Conservation (phyloP, 768 basidiomycete genomes). For the Tulasnella sp. region DNA sequence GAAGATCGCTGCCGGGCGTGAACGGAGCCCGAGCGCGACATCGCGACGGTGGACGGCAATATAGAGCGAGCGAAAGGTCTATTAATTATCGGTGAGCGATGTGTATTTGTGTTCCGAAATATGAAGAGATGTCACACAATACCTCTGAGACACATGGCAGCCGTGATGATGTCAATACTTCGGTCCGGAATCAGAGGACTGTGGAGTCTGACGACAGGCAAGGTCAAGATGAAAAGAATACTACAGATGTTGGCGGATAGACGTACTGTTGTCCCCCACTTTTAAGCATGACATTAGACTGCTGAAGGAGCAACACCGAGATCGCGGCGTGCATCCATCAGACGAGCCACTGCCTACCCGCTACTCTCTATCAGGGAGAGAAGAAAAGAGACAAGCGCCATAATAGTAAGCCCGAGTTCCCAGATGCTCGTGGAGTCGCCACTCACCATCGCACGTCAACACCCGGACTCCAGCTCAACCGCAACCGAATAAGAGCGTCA, state of each 20-base stretch:
- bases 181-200: background rate
- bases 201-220: background rate
- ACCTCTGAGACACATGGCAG: background rate
- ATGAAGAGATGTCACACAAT: background rate
- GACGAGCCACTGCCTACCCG: constrained; percentile 3
- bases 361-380: no score
- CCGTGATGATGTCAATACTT: background rate
- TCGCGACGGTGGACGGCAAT: background rate
- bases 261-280: background rate
- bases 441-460: no score
- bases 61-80: background rate
- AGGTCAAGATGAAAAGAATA: background rate
- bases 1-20: background rate
- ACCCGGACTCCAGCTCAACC: no score
- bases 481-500: no score
- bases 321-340: background rate
- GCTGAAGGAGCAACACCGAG: background rate
- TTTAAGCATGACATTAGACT: background rate
- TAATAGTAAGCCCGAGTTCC: no score
- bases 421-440: no score
- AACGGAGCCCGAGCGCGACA: background rate
- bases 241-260: background rate
- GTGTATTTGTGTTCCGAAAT: background rate
- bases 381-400: no score
- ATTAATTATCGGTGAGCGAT: background rate